phyloP scores from a whole-genome alignment of 129 eudicot genomes.

The Pseudognaphalium luteoalbum region DNA sequence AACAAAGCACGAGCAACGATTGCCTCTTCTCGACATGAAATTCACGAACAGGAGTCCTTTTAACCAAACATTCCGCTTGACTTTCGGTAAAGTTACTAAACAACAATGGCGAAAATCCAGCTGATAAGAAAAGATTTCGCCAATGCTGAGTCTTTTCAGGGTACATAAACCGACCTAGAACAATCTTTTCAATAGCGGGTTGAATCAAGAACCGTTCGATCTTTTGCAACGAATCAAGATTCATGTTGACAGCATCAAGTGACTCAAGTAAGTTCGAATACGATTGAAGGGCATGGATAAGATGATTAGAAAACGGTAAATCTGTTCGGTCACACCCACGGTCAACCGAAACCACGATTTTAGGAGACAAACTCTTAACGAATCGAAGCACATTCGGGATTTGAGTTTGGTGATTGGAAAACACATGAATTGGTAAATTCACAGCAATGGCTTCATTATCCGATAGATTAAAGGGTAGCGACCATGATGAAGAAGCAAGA shows the following conservation, averaged over 20 bases:
- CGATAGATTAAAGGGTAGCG: constrained; percentile 46
- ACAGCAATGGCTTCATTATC: constrained; percentile 81
- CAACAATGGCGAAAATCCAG: constrained; percentile 67
- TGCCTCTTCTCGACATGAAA: constrained; percentile 91
- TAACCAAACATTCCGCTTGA: constrained; percentile 88
- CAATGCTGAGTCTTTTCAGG: constrained; percentile 83
- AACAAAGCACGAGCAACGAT: constrained; percentile 72
- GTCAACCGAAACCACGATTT: constrained; percentile 77
- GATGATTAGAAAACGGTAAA: constrained; percentile 66
- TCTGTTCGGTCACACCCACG: constrained; percentile 87
- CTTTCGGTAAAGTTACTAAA: constrained; percentile 87
- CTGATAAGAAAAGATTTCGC: constrained; percentile 66
- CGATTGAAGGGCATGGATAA: constrained; percentile 77
- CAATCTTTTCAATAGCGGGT: constrained; percentile 71
- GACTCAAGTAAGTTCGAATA: constrained; percentile 78
- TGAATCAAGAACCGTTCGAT: constrained; percentile 78
- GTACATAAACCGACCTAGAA: constrained; percentile 53
- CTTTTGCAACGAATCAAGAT: constrained; percentile 66
- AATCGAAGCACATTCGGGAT: constrained; percentile 59
- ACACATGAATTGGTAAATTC: constrained; percentile 66
- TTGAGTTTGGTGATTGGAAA: constrained; percentile 49
- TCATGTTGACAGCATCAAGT: constrained; percentile 70
- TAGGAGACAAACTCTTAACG: constrained; percentile 64
- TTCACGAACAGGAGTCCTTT: constrained; percentile 84
- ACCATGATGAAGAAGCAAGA: constrained; percentile 60